Base-by-base conservation (phyloP, 2,329 filamentous ascomycete species). In the Emergomyces pasteurianus region DNA sequence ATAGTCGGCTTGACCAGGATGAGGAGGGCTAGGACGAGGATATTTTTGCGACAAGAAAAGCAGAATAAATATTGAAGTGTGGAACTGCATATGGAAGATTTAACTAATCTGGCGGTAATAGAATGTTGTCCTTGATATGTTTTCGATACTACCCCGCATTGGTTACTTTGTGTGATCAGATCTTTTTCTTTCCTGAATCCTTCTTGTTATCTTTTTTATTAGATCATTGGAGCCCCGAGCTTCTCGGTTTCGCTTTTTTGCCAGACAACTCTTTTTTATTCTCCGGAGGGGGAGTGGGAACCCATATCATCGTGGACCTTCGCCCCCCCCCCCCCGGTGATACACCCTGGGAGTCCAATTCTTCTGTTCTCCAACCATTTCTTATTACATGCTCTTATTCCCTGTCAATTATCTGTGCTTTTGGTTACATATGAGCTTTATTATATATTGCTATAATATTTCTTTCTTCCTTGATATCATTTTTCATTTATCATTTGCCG, bases 1-100 rank as follows among this genome's bases (percentile, higher is more conserved):
- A 79, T 71, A 71, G 75, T 67, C 71, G 73, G 56, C 65, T 80
- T 61, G 77, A 74, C 55, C 78, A 80, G 64, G 75, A 76, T n/a
- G 78, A 79, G 54, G 73, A 75, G 42, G 69, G 66, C 62, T 69
- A 65, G 55, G 34, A n/a, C 3, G 28, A 36, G 21, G 14, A 42
- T 23, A 26, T 12, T 28, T n/a, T 42, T 18, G 9, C 50, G 16
- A 23, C 21, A 38, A 34, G 31, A 36, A 21, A 23, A 12, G 2
- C 18, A 36, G 5, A 12, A 38, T 26, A 49, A 26, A 49, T 26
- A 49, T 12, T 6, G 21, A 49, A 49, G 21, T 49, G 21, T 10
- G 23, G 26, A 26, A 26, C 23, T 49, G 46, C 49, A 52, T n/a
- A n/a, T 5, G n/a, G 49, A 36, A 52, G 28, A 10, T 21, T 46